Evolutionary conservation across 176 grass and related monocot species (phyloP), one percentile per base, ranked within the genome.

Genomic region (Rhipidocladum racemiflorum): DNA sequence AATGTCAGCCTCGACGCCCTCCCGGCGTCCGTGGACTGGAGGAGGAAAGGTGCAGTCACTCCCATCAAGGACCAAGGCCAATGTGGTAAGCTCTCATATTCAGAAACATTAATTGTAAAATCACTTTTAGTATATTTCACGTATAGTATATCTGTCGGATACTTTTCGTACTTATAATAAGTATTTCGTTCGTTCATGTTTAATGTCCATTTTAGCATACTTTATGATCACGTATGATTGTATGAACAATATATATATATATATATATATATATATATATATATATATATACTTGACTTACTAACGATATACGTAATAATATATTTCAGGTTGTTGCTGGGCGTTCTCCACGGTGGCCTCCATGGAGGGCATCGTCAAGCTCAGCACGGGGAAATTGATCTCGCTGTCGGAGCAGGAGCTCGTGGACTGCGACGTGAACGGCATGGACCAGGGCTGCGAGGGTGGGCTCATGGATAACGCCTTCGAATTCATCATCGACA

Each of bases 391-490:
- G 21, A 88, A 78, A 9, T 57, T 92, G 6, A 23, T 87, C 53
- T 92, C 87, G 6, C 74, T 92, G 7, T 89, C 87, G 2, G 90
- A 92, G 61, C 90, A 92, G 69, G 86, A 92, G 53, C 75, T 89
- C 0, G 87, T 92, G 61, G 90, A 92, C 61, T 92, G 90, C 32
- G 68, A 92, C 12, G 74, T 54, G 0, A 14, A 79, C 4, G 57
- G 68, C 49, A 14, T 54, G 64, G 65, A 89, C 62, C 45, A 89
- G 14, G 87, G 90, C 7, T 89, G 87, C 3, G 23, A 77, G 2
- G 86, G 90, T 0, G 90, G 90, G 1, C 34, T 74, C 36, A 86
- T 86, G 86, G 78, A 88, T 40, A 6, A 28, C 29, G 90, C 90
- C 46, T 92, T 89, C 42, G 24, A 89, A 14, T 89, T 84, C 27